Percentiles rank a stretch among this genome's conserved stretches.
Conservation (phyloP, 805 yeast genomes). For the Komagataella kurtzmanii region DNA sequence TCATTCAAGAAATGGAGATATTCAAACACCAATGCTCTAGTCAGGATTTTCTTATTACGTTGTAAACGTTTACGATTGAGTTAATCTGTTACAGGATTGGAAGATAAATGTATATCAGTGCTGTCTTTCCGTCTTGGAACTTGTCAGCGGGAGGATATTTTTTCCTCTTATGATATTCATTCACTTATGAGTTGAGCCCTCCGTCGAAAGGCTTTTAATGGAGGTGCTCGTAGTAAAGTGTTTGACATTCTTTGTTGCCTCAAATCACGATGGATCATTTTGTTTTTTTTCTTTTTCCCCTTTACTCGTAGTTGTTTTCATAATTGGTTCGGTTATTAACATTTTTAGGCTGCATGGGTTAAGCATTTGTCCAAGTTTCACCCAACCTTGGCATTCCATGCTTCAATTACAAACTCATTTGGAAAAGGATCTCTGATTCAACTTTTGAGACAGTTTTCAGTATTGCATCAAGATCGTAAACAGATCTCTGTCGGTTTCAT, state of each 20-base stretch:
- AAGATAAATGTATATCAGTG: conserved; percentile 56
- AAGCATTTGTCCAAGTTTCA: conserved; percentile 81
- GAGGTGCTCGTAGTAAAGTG: conserved; percentile 77
- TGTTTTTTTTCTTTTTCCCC: background rate
- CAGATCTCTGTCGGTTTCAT: conserved; percentile 96
- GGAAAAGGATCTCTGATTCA: conserved; percentile 97
- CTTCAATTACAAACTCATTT: conserved; percentile 92
- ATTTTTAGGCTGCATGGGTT: conserved; percentile 93
- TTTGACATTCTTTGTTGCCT: conserved; percentile 39
- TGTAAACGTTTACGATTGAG: conserved; percentile 27
- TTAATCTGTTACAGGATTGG: conserved; percentile 98
- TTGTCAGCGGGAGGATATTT: conserved; percentile 23
- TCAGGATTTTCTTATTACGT: conserved; percentile 47
- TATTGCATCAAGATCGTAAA: conserved; percentile 82
- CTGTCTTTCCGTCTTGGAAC: conserved; percentile 35
- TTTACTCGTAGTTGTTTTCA: conserved; percentile 6
- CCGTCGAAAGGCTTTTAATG: conserved; percentile 15
- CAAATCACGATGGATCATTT: background rate
- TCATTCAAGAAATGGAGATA: conserved; percentile 2
- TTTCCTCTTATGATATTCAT: conserved; percentile 29
- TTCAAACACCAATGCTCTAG: conserved; percentile 62
- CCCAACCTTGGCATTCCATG: conserved; percentile 96
- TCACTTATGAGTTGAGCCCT: conserved; percentile 71
- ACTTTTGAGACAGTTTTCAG: conserved; percentile 82
- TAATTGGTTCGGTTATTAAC: background rate